A percentile compares a stretch with the other conserved stretches of the same genome.
Conservation (phyloP, 164 flowering plant species). For the Annona cherimola region DNA sequence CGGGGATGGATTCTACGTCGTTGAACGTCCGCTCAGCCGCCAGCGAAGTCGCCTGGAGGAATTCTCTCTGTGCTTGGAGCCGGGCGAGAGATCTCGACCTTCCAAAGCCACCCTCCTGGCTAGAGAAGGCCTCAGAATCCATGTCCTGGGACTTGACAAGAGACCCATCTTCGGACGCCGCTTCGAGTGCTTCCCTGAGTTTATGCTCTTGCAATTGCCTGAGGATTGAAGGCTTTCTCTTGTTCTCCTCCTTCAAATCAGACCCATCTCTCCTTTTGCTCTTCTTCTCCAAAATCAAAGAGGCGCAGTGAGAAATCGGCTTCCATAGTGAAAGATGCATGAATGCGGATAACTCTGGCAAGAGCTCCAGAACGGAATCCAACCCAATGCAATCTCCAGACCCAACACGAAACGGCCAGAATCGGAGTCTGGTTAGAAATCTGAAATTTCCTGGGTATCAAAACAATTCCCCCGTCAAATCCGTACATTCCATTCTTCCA, state of each 20-base stretch:
- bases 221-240: slow-evolving; percentile 44
- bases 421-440: slow-evolving; percentile 13
- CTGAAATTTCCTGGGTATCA: slow-evolving; percentile 9
- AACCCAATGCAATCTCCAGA: slow-evolving; percentile 3
- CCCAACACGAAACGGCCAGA: slow-evolving; percentile 1
- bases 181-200: slow-evolving; percentile 88
- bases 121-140: slow-evolving; percentile 39
- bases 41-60: slow-evolving; percentile 53
- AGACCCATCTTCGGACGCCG: slow-evolving; percentile 89
- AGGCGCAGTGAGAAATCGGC: slow-evolving; percentile 83
- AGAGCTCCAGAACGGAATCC: slow-evolving; percentile 16
- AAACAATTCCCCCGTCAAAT: slow-evolving; percentile 8
- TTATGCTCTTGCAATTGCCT: slow-evolving; percentile 69
- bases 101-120: slow-evolving; percentile 39
- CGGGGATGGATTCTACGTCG: slow-evolving; percentile 40
- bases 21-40: slow-evolving; percentile 50
- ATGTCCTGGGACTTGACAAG: slow-evolving; percentile 60
- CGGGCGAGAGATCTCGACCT: slow-evolving; percentile 58
- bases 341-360: slow-evolving; percentile 16
- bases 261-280: slow-evolving; percentile 54
- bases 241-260: slow-evolving; percentile 32
- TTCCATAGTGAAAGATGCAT: slow-evolving; percentile 86
- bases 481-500: not conserved
- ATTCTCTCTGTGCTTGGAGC: slow-evolving; percentile 57
- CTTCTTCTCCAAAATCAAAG: slow-evolving; percentile 68